Evolutionary conservation across 352 stramenopile species (phyloP).

Genomic region (Globisporangium nodosum): DNA sequence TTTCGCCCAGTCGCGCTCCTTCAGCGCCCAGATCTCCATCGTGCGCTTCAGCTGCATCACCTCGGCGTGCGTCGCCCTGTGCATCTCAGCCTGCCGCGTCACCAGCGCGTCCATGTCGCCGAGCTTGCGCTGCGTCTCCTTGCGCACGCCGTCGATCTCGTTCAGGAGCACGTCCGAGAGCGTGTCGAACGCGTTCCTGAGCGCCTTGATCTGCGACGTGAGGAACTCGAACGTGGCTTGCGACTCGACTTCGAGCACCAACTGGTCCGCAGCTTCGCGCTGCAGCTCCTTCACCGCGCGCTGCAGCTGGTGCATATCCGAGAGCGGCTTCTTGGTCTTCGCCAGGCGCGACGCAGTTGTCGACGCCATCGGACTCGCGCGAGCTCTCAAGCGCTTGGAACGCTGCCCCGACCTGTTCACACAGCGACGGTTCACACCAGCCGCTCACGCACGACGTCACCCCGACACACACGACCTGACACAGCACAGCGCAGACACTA

Average conservation of each 20-base stretch:
- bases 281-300: constrained; percentile 73
- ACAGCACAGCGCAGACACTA: too few species aligned
- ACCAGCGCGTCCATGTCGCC: constrained; percentile 56
- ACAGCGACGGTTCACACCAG: too few species aligned
- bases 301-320: constrained; percentile 78
- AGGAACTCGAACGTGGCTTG: constrained; percentile 83
- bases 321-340: constrained; percentile 78
- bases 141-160: constrained; percentile 63
- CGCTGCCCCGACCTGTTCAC: too few species aligned
- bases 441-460: too few species aligned
- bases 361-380: constrained; percentile 24
- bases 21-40: constrained; percentile 74
- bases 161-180: constrained; percentile 74
- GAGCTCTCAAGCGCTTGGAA: too few species aligned
- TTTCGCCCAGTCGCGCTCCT: constrained; percentile 83
- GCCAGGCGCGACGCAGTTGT: constrained; percentile 50
- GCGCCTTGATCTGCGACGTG: constrained; percentile 64
- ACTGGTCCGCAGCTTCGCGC: constrained; percentile 63
- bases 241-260: constrained; percentile 72
- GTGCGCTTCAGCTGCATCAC: constrained; percentile 71
- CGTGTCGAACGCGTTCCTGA: constrained; percentile 74
- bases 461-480: too few species aligned
- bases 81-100: constrained; percentile 44
- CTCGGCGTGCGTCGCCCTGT: constrained; percentile 57
- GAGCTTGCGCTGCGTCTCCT: constrained; percentile 59